phyloP scores from a whole-genome alignment of 176 grass and related monocot genomes.

The bread wheat (Triticum aestivum) region DNA sequence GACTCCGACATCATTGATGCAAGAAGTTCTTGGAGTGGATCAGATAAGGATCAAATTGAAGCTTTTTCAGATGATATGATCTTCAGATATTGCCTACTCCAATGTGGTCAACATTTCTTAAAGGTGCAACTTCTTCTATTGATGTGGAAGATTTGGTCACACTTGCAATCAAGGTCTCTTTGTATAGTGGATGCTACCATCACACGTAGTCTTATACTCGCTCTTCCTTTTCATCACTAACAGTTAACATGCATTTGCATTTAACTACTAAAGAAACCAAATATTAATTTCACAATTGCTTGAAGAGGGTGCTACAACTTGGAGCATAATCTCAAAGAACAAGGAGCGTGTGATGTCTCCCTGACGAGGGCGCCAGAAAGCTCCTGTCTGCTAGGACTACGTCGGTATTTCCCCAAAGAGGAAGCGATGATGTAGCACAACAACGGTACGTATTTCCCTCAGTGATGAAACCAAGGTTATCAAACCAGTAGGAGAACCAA shows the following conservation, averaged over 20 bases:
- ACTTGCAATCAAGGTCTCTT: constrained; percentile 60
- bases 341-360: constrained; percentile 33
- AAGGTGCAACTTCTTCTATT: constrained; percentile 42
- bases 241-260: constrained; percentile 6
- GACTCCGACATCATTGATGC: constrained; percentile 65
- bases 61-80: no score
- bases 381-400: no score
- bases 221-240: background rate
- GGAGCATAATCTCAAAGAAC: constrained; percentile 65
- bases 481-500: no score
- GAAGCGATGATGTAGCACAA: no score
- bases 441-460: no score
- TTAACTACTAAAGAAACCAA: constrained; percentile 62
- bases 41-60: no score
- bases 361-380: no score
- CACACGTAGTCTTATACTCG: constrained; percentile 49
- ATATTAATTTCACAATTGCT: constrained; percentile 72
- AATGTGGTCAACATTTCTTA: constrained; percentile 40
- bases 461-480: no score
- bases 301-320: constrained; percentile 58
- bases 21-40: constrained; percentile 37
- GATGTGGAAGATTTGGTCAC: constrained; percentile 64
- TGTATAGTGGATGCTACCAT: constrained; percentile 91
- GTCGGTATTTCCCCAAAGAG: no score
- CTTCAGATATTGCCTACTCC: no score